Conservation (phyloP, 2,329 filamentous ascomycete species). For the Thielaviopsis populi region DNA sequence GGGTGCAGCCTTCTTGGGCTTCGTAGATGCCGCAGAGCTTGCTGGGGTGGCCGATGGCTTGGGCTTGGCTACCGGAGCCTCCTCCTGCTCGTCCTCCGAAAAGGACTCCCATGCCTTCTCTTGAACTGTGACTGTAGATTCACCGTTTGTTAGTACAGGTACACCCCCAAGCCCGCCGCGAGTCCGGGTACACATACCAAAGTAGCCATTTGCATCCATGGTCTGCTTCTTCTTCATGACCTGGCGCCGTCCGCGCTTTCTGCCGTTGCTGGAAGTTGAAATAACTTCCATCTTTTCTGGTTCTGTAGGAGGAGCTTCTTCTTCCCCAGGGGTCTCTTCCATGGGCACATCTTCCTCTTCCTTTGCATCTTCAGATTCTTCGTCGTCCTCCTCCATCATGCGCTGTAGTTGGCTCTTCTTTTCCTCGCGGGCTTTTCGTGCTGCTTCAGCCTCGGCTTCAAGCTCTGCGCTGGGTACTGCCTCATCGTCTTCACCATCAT, state of each 20-base stretch:
- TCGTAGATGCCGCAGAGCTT: constrained; percentile 32
- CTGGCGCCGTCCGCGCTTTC: constrained; percentile 60
- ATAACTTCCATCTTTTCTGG: constrained; percentile 33
- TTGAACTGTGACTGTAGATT: constrained; percentile 61
- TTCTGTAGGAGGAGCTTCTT: constrained; percentile 28
- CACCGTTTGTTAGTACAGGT: constrained; percentile 8
- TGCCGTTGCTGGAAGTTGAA: constrained; percentile 39
- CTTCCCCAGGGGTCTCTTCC: constrained; percentile 28
- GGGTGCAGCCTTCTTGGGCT: constrained; percentile 39
- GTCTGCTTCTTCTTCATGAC: constrained; percentile 79
- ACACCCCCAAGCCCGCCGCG: not conserved
- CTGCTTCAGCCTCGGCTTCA: constrained; percentile 20
- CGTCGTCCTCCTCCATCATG: constrained; percentile 38
- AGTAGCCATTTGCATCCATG: constrained; percentile 78
- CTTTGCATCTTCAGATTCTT: constrained; percentile 26
- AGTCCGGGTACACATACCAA: constrained; percentile 43
- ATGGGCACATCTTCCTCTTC: constrained; percentile 37
- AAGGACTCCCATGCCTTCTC: constrained; percentile 82
- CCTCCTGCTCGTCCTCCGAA: constrained; percentile 74
- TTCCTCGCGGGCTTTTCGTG: constrained; percentile 22
- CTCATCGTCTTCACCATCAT: constrained; percentile 29
- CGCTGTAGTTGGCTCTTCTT: constrained; percentile 27
- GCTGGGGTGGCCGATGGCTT: constrained; percentile 31
- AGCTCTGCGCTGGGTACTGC: constrained; percentile 13
- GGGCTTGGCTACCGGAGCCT: constrained; percentile 34